phyloP scores from a whole-genome alignment of 208 protist species.

The Blechomonas ayalai region DNA sequence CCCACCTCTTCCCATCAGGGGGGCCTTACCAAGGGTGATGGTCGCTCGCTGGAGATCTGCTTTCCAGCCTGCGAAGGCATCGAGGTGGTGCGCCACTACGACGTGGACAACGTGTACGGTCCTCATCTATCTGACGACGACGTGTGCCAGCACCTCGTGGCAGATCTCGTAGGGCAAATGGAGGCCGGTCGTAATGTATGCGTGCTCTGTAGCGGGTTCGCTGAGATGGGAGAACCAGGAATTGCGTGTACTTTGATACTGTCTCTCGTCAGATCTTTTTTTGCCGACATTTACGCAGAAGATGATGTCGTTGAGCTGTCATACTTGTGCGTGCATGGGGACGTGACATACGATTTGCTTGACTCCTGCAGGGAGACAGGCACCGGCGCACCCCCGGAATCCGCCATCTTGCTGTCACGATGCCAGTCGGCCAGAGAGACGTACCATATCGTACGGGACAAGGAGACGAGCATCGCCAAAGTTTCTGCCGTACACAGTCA shows the following conservation, averaged over 20 bases:
- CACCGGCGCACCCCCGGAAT: too few relatives aligned
- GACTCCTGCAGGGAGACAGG: slow-evolving; percentile 2
- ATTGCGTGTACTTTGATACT: slow-evolving; percentile 48
- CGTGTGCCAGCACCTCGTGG: slow-evolving; percentile 41
- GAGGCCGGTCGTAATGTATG: slow-evolving; percentile 39
- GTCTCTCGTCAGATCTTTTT: slow-evolving; percentile 31
- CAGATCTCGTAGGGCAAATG: slow-evolving; percentile 52
- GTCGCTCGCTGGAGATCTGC: too few relatives aligned
- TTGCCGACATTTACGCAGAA: slow-evolving; percentile 23
- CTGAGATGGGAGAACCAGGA: slow-evolving; percentile 52
- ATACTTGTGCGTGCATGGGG: slow-evolving; percentile 73
- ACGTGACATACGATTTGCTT: slow-evolving; percentile 65
- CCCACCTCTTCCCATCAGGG: too few relatives aligned
- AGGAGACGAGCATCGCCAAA: too few relatives aligned
- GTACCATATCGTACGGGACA: too few relatives aligned
- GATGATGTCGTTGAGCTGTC: slow-evolving; percentile 68
- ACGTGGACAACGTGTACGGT: slow-evolving; percentile 52
- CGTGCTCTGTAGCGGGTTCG: slow-evolving; percentile 62
- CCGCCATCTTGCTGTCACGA: too few relatives aligned
- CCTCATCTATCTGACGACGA: slow-evolving; percentile 34
- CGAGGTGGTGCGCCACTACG: slow-evolving; percentile 23
- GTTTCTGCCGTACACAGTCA: too few relatives aligned
- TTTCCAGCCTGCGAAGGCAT: too few relatives aligned
- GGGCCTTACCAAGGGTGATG: too few relatives aligned
- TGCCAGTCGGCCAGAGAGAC: too few relatives aligned